Evolutionary conservation across 106 monocot species (phyloP), one percentile per base, ranked within the genome.

Genomic region (Triglochin maritima): DNA sequence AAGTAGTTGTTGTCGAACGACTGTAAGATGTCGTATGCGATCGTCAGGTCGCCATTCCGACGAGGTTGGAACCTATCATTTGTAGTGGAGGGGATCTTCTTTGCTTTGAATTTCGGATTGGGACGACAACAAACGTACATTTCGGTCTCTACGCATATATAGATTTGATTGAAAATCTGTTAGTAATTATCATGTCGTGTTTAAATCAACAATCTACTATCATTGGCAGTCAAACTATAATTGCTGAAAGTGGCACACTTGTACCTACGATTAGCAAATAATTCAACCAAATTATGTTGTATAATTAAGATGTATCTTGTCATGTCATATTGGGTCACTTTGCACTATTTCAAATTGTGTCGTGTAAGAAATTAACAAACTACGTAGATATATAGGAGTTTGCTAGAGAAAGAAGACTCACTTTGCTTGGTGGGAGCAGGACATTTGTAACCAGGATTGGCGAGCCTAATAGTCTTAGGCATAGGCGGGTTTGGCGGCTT

Each of bases 11-110:
- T 84, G 4, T 70, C 82, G 63, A 82, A 92, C 11, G 92, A 71
- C 46, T 88, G 79, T 10, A 88, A 47, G 11, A 98, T 77, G 72
- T 98, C 98, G 77, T 92, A 98, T 17, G 77, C 72, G n/a, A 98
- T 82, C 66, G 77, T 84, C 5, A 98, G 88, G 70, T 98, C 98
- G 42, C 84, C 98, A 47, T 77, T 42, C 57, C 68, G 83, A 4
- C 88, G 81, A 0, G 98, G 84, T 4, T 86, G 66, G 71, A 84
- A 88, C 44, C 77, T 80, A 7, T n/a, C n/a, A n/a, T n/a, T n/a
- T n/a, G n/a, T n/a, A n/a, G 70, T 80, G 9, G 47, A 12, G 50
- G 61, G 65, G 44, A 57, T 53, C 64, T 80, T 79, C 63, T 81
- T 79, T 4, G 0, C 46, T 76, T 91, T 96, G 56, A 47, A 60